Evolutionary conservation across 768 basidiomycete genomes (phyloP).

Genomic region (Saitozyma podzolica): DNA sequence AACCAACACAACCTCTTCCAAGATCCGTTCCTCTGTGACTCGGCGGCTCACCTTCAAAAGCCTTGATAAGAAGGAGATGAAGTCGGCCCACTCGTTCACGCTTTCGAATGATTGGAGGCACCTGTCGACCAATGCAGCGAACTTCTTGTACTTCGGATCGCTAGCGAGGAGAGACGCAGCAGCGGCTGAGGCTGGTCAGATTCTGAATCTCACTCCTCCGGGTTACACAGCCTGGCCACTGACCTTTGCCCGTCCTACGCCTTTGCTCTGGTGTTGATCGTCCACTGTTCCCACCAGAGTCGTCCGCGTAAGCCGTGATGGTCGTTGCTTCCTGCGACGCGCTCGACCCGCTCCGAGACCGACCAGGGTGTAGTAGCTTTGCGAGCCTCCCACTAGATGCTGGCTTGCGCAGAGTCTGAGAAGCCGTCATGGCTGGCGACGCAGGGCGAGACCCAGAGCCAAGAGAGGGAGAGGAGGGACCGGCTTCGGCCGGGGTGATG

Average conservation of each 20-base stretch:
- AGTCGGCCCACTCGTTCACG: slow-evolving; percentile 99
- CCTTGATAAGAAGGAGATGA: slow-evolving; percentile 93
- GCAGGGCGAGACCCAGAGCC: slow-evolving; percentile 15
- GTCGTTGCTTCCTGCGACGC: slow-evolving; percentile 24
- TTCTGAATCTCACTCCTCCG: not conserved
- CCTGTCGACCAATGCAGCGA: slow-evolving; percentile 85
- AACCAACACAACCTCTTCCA: not conserved
- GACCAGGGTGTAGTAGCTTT: slow-evolving; percentile 28
- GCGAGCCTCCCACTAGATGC: slow-evolving; percentile 33
- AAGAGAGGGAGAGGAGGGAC: slow-evolving; percentile 6
- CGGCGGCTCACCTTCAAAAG: slow-evolving; percentile 69
- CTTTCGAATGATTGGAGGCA: slow-evolving; percentile 89
- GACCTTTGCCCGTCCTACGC: slow-evolving; percentile 36
- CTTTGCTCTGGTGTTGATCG: slow-evolving; percentile 42
- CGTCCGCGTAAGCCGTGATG: slow-evolving; percentile 24
- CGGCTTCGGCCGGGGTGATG: slow-evolving; percentile 3
- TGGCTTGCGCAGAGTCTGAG: slow-evolving; percentile 19
- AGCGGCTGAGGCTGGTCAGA: slow-evolving; percentile 23
- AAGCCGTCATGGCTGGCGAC: slow-evolving; percentile 17
- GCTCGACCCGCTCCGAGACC: slow-evolving; percentile 33
- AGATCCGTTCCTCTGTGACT: not conserved
- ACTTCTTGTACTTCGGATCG: slow-evolving; percentile 94
- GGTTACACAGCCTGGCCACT: not conserved
- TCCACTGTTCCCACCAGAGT: slow-evolving; percentile 21
- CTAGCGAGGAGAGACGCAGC: slow-evolving; percentile 37